A percentile compares a stretch with the other conserved stretches of the same genome.
Conservation (phyloP, 2,329 filamentous ascomycete genomes). For the Triangularia verruculosa region DNA sequence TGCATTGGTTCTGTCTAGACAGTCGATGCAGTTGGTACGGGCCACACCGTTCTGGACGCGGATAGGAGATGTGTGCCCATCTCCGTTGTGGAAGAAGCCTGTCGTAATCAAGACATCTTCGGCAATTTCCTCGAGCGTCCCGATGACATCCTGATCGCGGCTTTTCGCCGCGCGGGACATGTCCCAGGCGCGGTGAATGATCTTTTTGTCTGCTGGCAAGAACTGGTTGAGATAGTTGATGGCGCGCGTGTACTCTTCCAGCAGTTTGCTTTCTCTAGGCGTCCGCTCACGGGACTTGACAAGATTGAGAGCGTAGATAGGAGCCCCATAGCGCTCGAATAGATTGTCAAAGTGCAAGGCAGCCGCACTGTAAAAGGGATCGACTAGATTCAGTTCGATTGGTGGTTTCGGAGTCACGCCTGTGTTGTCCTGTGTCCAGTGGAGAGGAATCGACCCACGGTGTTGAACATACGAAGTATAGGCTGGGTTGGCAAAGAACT, state of each 20-base stretch:
- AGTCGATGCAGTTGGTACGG: slow-evolving; percentile 97
- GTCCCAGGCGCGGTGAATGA: slow-evolving; percentile 93
- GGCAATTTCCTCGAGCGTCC: slow-evolving; percentile 83
- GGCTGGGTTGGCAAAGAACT: slow-evolving; percentile 80
- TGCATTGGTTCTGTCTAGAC: slow-evolving; percentile 92
- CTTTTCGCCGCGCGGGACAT: slow-evolving; percentile 96
- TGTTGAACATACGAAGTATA: slow-evolving; percentile 98
- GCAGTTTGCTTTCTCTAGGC: slow-evolving; percentile 85
- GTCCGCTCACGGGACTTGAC: slow-evolving; percentile 86
- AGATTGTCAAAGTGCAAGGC: slow-evolving; percentile 93
- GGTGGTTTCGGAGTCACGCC: slow-evolving; percentile 95
- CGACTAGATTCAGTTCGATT: slow-evolving; percentile 91
- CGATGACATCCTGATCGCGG: slow-evolving; percentile 90
- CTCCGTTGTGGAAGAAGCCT: slow-evolving; percentile 93
- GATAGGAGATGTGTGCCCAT: slow-evolving; percentile 61
- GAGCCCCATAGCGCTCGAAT: slow-evolving; percentile 88
- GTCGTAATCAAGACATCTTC: slow-evolving; percentile 82
- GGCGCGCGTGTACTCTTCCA: slow-evolving; percentile 82
- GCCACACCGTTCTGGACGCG: slow-evolving; percentile 87
- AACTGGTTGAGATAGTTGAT: slow-evolving; percentile 94
- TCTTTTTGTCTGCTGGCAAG: slow-evolving; percentile 76
- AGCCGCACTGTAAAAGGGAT: slow-evolving; percentile 92
- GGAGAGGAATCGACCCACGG: slow-evolving; percentile 90
- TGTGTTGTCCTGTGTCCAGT: slow-evolving; percentile 96
- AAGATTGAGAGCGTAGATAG: slow-evolving; percentile 86